Evolutionary conservation across 2,329 filamentous ascomycete genomes (phyloP).

Genomic region (Alternaria sp.): DNA sequence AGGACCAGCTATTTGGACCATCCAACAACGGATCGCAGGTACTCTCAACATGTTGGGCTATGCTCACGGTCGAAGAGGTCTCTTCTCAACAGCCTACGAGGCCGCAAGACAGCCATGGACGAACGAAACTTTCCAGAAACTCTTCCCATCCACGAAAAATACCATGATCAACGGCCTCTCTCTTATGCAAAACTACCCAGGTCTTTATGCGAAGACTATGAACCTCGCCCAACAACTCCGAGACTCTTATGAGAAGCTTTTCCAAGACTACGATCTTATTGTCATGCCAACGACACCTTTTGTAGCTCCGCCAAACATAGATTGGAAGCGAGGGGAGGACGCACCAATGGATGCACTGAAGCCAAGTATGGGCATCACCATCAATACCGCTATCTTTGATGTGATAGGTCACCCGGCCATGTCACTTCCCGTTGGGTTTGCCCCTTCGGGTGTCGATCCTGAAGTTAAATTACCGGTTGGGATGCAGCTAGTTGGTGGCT

Average conservation of each 20-base stretch:
- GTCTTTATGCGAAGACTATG: conserved; percentile 52
- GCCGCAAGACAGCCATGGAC: conserved; percentile 59
- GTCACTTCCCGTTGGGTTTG: conserved; percentile 39
- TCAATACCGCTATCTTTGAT: conserved; percentile 42
- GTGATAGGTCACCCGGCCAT: conserved; percentile 44
- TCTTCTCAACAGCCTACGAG: conserved; percentile 47
- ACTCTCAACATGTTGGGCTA: conserved; percentile 52
- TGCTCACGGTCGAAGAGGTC: conserved; percentile 30
- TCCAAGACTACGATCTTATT: conserved; percentile 51
- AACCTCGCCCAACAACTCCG: conserved; percentile 52
- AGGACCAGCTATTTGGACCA: conserved; percentile 52
- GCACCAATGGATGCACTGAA: conserved; percentile 38
- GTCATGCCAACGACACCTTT: conserved; percentile 52
- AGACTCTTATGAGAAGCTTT: conserved; percentile 50
- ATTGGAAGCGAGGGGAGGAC: conserved; percentile 39
- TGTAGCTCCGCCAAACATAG: conserved; percentile 31
- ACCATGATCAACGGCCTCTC: conserved; percentile 56
- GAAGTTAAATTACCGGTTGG: conserved; percentile 46
- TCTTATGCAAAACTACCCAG: conserved; percentile 48
- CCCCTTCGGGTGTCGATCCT: conserved; percentile 29
- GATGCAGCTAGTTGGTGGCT: conserved; percentile 51
- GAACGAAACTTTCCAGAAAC: conserved; percentile 57
- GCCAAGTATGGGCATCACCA: conserved; percentile 41
- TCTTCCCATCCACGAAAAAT: conserved; percentile 59
- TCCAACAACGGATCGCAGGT: conserved; percentile 53